Evolutionary conservation across 2,329 filamentous ascomycete species (phyloP).

Genomic region (Arthrinium phaeospermum): DNA sequence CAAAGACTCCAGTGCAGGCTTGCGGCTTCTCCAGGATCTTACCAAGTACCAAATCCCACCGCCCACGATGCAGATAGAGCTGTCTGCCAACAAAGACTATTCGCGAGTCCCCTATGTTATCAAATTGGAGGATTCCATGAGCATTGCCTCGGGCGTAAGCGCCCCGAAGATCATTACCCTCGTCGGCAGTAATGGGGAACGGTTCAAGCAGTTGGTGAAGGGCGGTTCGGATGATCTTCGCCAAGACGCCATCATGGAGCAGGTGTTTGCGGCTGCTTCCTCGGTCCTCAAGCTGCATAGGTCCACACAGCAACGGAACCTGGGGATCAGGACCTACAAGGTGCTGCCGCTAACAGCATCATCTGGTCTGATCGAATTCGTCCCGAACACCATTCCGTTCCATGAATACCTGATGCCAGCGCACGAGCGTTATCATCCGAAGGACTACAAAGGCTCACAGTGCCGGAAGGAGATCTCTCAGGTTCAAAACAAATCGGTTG

Average conservation of each 20-base stretch:
- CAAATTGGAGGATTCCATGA: conserved; percentile 76
- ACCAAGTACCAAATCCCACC: conserved; percentile 77
- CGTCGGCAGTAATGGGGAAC: conserved; percentile 75
- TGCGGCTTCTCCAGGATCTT: conserved; percentile 67
- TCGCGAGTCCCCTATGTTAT: conserved; percentile 74
- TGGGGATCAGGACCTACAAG: conserved; percentile 96
- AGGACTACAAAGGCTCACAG: conserved; percentile 75
- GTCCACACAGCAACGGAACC: conserved; percentile 82
- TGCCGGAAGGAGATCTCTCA: conserved; percentile 82
- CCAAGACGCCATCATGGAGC: conserved; percentile 98
- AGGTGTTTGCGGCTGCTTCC: conserved; percentile 96
- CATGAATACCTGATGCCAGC: conserved; percentile 92
- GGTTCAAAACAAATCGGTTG: conserved; percentile 72
- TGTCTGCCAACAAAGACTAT: conserved; percentile 78
- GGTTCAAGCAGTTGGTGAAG: conserved; percentile 92
- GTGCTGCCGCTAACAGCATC: conserved; percentile 86
- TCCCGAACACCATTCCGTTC: conserved; percentile 88
- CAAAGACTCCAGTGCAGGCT: conserved; percentile 68
- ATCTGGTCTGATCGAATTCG: conserved; percentile 95
- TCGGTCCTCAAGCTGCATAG: conserved; percentile 86
- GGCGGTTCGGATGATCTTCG: conserved; percentile 94
- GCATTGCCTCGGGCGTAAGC: conserved; percentile 88
- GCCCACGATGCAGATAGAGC: conserved; percentile 83
- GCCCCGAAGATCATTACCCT: conserved; percentile 92
- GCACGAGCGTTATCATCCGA: conserved; percentile 84